Evolutionary conservation across 257 asterid genomes (phyloP).

Genomic region (Paraleonurus japonicus): DNA sequence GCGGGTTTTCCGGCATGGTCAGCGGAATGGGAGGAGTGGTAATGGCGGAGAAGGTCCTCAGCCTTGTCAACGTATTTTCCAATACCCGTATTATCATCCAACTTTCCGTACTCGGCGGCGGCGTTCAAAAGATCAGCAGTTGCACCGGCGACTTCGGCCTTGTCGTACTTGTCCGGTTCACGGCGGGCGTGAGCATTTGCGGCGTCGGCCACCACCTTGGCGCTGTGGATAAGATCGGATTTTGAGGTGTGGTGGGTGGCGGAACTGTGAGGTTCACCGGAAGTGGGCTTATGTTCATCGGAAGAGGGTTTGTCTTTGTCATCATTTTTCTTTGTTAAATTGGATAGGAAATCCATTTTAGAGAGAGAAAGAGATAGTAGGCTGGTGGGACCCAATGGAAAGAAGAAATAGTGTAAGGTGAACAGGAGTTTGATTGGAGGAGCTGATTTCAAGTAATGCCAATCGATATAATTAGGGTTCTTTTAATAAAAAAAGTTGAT

Average conservation of each 20-base stretch:
- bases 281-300: background rate
- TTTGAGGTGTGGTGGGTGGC: constrained; percentile 28
- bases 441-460: constrained; percentile 17
- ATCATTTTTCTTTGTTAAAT: constrained; percentile 13
- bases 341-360: constrained; percentile 38
- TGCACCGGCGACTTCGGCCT: constrained; percentile 47
- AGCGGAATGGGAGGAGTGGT: constrained; percentile 31
- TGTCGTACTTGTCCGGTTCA: constrained; percentile 43
- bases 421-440: constrained; percentile 12
- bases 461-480: background rate
- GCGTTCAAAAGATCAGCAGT: constrained; percentile 53
- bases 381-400: background rate
- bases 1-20: constrained; percentile 24
- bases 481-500: no score
- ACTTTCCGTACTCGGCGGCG: constrained; percentile 53
- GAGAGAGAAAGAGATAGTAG: background rate
- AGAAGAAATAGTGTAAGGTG: constrained; percentile 5
- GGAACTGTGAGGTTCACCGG: constrained; percentile 12
- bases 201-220: constrained; percentile 53
- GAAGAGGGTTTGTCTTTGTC: background rate
- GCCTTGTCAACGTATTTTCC: constrained; percentile 53
- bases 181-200: constrained; percentile 40
- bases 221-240: constrained; percentile 50
- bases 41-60: constrained; percentile 49
- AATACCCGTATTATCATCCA: constrained; percentile 39